Percentiles rank a stretch among this genome's conserved stretches.
phyloP scores from a whole-genome alignment of 2,329 filamentous ascomycete species.

The Fusarium sp. region DNA sequence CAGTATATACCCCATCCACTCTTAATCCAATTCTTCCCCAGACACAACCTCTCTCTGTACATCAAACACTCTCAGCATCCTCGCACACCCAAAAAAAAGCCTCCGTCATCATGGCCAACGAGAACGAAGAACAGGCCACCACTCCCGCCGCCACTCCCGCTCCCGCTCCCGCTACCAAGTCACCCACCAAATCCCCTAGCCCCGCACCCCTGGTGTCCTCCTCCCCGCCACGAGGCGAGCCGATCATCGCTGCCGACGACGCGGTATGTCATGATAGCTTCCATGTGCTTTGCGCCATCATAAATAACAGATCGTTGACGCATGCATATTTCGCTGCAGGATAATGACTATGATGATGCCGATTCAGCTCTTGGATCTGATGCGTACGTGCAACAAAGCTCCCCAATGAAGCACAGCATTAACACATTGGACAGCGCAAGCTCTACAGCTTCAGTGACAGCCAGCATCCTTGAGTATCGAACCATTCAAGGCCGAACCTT shows the following conservation, averaged over 20 bases:
- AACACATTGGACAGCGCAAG: constrained; percentile 22
- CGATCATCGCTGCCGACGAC: constrained; percentile 36
- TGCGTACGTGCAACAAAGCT: constrained; percentile 29
- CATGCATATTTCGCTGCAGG: not conserved
- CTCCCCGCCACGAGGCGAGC: constrained; percentile 32
- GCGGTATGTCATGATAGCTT: constrained; percentile 25
- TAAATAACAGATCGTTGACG: constrained; percentile 3
- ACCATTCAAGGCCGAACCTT: constrained; percentile 39
- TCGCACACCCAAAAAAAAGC: constrained; percentile 5
- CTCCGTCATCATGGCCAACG: not conserved
- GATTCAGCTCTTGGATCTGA: constrained; percentile 40
- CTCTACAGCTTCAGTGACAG: constrained; percentile 35
- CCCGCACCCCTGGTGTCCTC: constrained; percentile 7
- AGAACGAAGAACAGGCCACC: not conserved
- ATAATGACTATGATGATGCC: constrained; percentile 30
- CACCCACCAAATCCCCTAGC: not conserved
- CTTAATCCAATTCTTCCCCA: not conserved
- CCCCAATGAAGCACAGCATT: not conserved
- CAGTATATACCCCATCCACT: not conserved
- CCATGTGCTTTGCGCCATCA: not conserved
- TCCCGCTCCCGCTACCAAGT: not conserved
- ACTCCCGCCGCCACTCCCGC: constrained; percentile 11
- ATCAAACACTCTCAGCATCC: not conserved
- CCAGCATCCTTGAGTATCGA: constrained; percentile 41
- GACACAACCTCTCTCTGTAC: not conserved